Base-by-base conservation (phyloP, 2,329 filamentous ascomycete species). In the Fusarium incarnatum region DNA sequence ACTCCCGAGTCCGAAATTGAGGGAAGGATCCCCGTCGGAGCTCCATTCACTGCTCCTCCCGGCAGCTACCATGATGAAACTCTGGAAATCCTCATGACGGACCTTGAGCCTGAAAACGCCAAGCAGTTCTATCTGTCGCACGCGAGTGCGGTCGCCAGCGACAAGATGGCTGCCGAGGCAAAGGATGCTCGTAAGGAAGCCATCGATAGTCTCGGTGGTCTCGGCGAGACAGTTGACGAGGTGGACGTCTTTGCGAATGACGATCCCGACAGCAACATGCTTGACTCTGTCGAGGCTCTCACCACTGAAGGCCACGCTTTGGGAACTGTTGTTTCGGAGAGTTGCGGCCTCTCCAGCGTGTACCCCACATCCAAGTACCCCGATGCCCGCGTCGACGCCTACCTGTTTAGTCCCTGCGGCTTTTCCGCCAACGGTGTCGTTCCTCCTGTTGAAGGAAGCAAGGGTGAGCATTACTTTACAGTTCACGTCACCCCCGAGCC, bases 401-500 rank as follows among this genome's bases (percentile, higher is more conserved):
- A 98, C 80, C 88, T 98, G 57, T 99, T 99, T 84, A 94, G 92
- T 1, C 96, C 96, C 0, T 99, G 96, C 77, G 96, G 96, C 62
- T 99, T 97, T 82, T 98, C 94, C 9, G 96, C 96, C 79, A 99
- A 99, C 77, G 96, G 94, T 56, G 94, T 99, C 22, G 88, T 99
- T 44, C 96, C 96, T 9, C 91, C 94, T 50, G 49, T 25, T 8
- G 71, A 88, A 34, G 85, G 85, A 55, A 82, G 71, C 64, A 85
- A 84, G 55, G 83, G 87, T 6, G 91, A 89, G 42, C 94, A 98
- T 82, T 99, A 99, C 83, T 99, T 98, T 82, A 99, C 95, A 2
- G 96, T 99, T 25, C 96, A 99, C 78, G 96, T 99, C 72, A 99
- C 96, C 0, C 96, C 96, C 1, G 96, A 99, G 85, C 94, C 95